Conservation (phyloP, 768 basidiomycete species). For the Brasilioporus rufonigricans region DNA sequence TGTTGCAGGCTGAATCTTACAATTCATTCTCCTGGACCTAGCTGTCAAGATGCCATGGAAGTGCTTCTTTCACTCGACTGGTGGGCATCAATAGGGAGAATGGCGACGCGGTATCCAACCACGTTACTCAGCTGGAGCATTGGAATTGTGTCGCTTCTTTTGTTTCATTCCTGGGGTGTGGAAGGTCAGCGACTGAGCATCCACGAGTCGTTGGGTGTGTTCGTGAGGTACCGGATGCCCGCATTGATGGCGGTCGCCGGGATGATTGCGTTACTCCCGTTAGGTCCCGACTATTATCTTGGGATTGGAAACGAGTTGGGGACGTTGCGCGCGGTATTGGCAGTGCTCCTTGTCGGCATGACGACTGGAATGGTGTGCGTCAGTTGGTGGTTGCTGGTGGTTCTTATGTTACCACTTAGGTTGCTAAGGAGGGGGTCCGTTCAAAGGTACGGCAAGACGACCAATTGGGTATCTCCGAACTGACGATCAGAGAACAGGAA, state of each 20-base stretch:
- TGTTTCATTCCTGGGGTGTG: constrained; percentile 51
- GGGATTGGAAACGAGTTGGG: constrained; percentile 58
- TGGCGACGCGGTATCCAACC: constrained; percentile 72
- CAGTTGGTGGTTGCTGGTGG: constrained; percentile 53
- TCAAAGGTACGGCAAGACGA: constrained; percentile 12
- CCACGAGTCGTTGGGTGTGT: constrained; percentile 46
- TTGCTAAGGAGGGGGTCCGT: constrained; percentile 10
- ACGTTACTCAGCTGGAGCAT: constrained; percentile 71
- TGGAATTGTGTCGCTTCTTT: constrained; percentile 59
- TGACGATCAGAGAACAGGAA: constrained; percentile 10
- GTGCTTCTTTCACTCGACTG: constrained; percentile 66
- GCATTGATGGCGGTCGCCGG: constrained; percentile 44
- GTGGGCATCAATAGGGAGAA: constrained; percentile 66
- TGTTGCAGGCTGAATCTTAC: constrained; percentile 49
- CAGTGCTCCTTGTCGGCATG: constrained; percentile 54
- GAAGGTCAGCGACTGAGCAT: constrained; percentile 42
- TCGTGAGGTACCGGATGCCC: constrained; percentile 39
- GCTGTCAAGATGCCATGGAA: constrained; percentile 40
- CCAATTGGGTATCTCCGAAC: not conserved
- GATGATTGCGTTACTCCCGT: constrained; percentile 51
- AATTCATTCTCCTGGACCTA: constrained; percentile 53
- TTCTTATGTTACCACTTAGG: constrained; percentile 47
- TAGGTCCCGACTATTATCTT: constrained; percentile 53
- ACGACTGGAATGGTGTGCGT: constrained; percentile 63
- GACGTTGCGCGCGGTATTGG: constrained; percentile 39